Conservation (phyloP, 345 rosid species). For the thale cress (Arabidopsis thaliana) region TAIR10.1 NC_003070.9:28018001-28018500, state of each 20-base stretch:
- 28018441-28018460: slow-evolving; percentile 9
- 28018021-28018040: slow-evolving; percentile 64
- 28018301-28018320: slow-evolving; percentile 63
- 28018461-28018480: slow-evolving; percentile 72
- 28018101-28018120: not conserved
- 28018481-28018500: slow-evolving; percentile 90
- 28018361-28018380: not conserved
- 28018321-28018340: slow-evolving; percentile 75
- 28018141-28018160: slow-evolving; percentile 87
- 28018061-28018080: slow-evolving; percentile 1
- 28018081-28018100: not conserved
- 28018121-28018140: slow-evolving; percentile 53
- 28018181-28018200: slow-evolving; percentile 89
- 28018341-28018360: slow-evolving; percentile 73
- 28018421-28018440: not conserved
- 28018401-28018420: slow-evolving; percentile 3
- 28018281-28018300: slow-evolving; percentile 79
- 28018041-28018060: slow-evolving; percentile 68
- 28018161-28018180: slow-evolving; percentile 94
- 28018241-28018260: slow-evolving; percentile 1
- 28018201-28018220: not conserved
- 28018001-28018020: slow-evolving; percentile 77
- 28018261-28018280: slow-evolving; percentile 6
- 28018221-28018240: not conserved
- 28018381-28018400: not conserved